Base-by-base conservation (phyloP, 192 early-diverging fungal species). In the Pilobolus umbonatus region DNA sequence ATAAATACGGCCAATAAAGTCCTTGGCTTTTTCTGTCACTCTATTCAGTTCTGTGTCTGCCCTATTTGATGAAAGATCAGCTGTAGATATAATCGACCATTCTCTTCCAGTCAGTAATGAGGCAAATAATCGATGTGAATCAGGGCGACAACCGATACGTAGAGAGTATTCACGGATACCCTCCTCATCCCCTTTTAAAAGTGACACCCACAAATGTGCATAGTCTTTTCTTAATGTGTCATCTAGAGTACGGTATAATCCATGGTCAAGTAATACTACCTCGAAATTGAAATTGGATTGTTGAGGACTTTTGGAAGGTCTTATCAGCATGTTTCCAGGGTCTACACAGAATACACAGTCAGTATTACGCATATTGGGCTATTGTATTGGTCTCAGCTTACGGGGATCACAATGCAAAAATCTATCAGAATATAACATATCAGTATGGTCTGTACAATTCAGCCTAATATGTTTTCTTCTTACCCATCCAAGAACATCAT, bases 381-480 rank as follows among this genome's bases (percentile, higher is more conserved):
- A 38, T 38, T 12, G n/a, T n/a, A n/a, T n/a, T 0, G 3, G 7
- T 32, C 11, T 26, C 25, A 19, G 57, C 64, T 65, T 71, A 71
- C 69, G 95, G 28, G 93, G 93, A 68, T 97, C 95, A 64, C 91
- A 94, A 71, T 97, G 95, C 11, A 89, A 81, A 55, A 83, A 88
- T 5, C 60, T 73, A 69, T 24, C 28, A 31, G 45, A 24, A 48
- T 4, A 47, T 36, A 45, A 57, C 9, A 8, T 55, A 47, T 39
- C 34, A 2, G 35, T 51, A n/a, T 24, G 3, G 9, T 38, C 36
- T 43, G 5, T 21, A 5, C 7, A n/a, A n/a, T 21, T 21, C 2
- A 4, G 8, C 19, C 31, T 46, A 11, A 17, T 29, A 12, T 45
- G 5, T 24, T 31, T 55, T 1, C 22, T 50, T n/a, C n/a, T 70